These are phyloP conservation scores for Primulina tabacum DNA, from an alignment of 257 asterid genomes.

Conservation along the genomic window DNA sequence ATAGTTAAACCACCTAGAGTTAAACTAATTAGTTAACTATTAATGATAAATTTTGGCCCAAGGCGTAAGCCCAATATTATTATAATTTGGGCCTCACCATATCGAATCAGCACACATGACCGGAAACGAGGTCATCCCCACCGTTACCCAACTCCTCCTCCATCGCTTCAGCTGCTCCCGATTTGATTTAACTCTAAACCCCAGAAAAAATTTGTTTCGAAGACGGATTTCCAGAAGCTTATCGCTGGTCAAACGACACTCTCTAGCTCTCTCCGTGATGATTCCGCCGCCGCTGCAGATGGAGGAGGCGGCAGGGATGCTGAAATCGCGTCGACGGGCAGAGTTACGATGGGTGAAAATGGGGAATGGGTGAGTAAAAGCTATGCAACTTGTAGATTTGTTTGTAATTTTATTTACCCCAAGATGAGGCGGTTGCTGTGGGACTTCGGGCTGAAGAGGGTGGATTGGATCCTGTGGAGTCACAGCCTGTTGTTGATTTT, in stretches of 20 bases:
- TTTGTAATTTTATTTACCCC: conserved; percentile 82
- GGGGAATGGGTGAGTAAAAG: conserved; percentile 46
- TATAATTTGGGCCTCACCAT: too few species aligned
- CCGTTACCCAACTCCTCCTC: too few species aligned
- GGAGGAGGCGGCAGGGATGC: conserved; percentile 16
- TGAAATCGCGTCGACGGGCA: conserved; percentile 33
- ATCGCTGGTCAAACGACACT: conserved; percentile 44
- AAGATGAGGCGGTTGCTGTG: conserved; percentile 95
- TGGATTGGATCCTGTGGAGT: conserved; percentile 83
- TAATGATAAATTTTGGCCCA: too few species aligned
- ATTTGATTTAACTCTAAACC: conserved; percentile 26
- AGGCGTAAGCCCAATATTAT: too few species aligned
- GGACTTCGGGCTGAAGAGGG: conserved; percentile 81
- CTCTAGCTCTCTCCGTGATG: conserved; percentile 47
- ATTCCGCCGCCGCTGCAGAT: conserved; percentile 19
- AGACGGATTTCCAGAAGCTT: conserved; percentile 44
- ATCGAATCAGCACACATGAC: too few species aligned
- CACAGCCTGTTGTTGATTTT: conserved; percentile 90
- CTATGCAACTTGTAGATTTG: conserved; percentile 49
- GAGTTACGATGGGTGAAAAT: conserved; percentile 41
- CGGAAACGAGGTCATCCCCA: too few species aligned
- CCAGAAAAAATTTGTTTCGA: conserved; percentile 49
- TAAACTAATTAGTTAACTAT: too few species aligned
- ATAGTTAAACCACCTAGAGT: too few species aligned
- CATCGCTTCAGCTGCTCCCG: neutral